Evolutionary conservation across 106 monocot genomes (phyloP), one percentile per base, ranked within the genome.

Genomic region (Iris macrosiphon): DNA sequence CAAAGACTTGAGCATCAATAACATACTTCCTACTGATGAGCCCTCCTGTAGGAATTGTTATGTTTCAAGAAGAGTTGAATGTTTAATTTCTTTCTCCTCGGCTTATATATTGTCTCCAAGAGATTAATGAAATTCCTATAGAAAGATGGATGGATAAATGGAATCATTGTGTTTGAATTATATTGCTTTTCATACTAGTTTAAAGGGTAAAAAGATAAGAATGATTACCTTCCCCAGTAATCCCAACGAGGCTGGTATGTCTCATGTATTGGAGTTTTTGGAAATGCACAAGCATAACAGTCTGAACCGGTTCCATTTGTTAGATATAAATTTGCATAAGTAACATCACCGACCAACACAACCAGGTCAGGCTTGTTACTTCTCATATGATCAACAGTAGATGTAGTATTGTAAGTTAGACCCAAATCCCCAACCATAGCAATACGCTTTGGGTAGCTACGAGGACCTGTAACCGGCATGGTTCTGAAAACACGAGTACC

Each of bases 211-310:
- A n/a, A n/a, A n/a, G n/a, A n/a, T 18, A 47, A 30, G 6, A 4
- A 40, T 70, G 4, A 17, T 49, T 31, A 90, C 84, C 93, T 84
- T 69, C 88, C 93, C 93, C 88, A 94, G 55, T 81, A 89, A 52
- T 94, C 93, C 93, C 93, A 94, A 3, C 93, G 80, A 38, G 93
- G 88, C 52, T 94, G 93, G 31, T 88, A 94, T 17, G 81, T 77
- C 67, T 94, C 88, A 35, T 94, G 93, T 66, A 94, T 89, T 6
- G 84, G 93, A 24, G 93, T 84, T 13, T 77, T 14, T 2, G 66
- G 44, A 65, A 94, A 94, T 28, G 75, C 38, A 31, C 93, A 94
- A 68, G 81, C 72, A 57, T 94, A 94, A 54, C 93, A 94, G 31
- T 89, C 78, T 43, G 93, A 69, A 1, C 93, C 88, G 21, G 84